phyloP scores from a whole-genome alignment of 2,329 filamentous ascomycete genomes.

The Nothophoma quercina region DNA sequence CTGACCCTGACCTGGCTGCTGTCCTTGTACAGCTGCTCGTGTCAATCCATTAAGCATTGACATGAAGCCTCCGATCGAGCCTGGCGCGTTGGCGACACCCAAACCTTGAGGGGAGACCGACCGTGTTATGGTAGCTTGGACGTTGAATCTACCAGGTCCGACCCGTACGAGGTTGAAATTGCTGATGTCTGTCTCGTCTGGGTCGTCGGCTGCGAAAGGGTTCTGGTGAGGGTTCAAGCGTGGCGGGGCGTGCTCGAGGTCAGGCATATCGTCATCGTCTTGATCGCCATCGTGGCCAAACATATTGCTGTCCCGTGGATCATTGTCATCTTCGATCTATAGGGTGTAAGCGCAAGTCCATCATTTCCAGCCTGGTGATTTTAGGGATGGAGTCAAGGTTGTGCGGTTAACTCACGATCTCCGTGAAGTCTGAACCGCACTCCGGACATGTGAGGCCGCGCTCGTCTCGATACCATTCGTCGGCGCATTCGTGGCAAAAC shows the following conservation, averaged over 20 bases:
- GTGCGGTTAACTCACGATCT: constrained; percentile 72
- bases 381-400: constrained; percentile 14
- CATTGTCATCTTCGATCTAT: constrained; percentile 63
- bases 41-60: constrained; percentile 57
- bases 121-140: constrained; percentile 46
- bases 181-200: constrained; percentile 59
- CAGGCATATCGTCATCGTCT: constrained; percentile 41
- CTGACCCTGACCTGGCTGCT: constrained; percentile 18
- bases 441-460: constrained; percentile 74
- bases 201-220: constrained; percentile 59
- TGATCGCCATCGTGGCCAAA: constrained; percentile 38
- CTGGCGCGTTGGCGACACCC: constrained; percentile 29
- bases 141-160: constrained; percentile 45
- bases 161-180: constrained; percentile 54
- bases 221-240: constrained; percentile 53
- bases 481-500: constrained; percentile 81
- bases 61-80: constrained; percentile 52
- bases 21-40: constrained; percentile 38
- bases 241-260: constrained; percentile 33
- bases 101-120: constrained; percentile 36
- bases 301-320: constrained; percentile 62
- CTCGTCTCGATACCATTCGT: constrained; percentile 82
- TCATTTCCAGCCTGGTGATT: not conserved
- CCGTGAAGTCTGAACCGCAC: constrained; percentile 81
- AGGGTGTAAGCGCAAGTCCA: constrained; percentile 28